Evolutionary conservation across 2,329 filamentous ascomycete genomes (phyloP), one percentile per base, ranked within the genome.

Genomic region (Aspergillus novoparasiticus): DNA sequence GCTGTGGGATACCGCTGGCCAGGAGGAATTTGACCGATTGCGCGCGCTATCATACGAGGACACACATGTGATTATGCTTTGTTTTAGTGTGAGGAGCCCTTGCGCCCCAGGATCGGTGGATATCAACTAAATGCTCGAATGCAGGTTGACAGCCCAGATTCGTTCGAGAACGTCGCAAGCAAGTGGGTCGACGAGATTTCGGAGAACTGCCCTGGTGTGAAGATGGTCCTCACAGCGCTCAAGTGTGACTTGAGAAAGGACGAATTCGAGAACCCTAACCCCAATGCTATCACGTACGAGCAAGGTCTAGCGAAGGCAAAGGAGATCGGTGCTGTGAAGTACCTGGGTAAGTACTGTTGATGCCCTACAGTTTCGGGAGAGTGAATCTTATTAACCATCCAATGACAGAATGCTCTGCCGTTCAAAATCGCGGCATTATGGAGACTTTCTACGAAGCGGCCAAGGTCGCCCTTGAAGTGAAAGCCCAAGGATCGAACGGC

Each of bases 181-280:
- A 99, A 99, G 82, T 99, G 95, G 95, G 92, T 97, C 6, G 91
- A 92, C 66, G 95, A 99, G 80, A 99, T 99, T 69, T 92, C 94
- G 66, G 95, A 99, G 81, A 97, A 99, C 81, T 98, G 95, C 80
- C 93, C 93, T 1, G 92, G 91, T 63, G 95, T 97, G 67, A 96
- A 96, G 79, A 87, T 99, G 53, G 95, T 99, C 21, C 86, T 99
- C 9, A 94, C 97, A 5, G 95, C 95, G 28, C 86, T 99, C 70
- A 99, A 99, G 83, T 99, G 95, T 82, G 95, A 99, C 80, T 82
- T 99, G 73, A 88, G 95, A 69, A 94, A 97, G 80, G 86, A 88
- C 60, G 90, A 93, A 23, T 85, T 86, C 26, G 84, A 87, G 54
- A 91, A 93, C 8, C 90, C 92, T 8, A 89, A 87, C 54, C 79